Conservation (phyloP, 495 filamentous ascomycete genomes). For the Neurospora discreta region DNA sequence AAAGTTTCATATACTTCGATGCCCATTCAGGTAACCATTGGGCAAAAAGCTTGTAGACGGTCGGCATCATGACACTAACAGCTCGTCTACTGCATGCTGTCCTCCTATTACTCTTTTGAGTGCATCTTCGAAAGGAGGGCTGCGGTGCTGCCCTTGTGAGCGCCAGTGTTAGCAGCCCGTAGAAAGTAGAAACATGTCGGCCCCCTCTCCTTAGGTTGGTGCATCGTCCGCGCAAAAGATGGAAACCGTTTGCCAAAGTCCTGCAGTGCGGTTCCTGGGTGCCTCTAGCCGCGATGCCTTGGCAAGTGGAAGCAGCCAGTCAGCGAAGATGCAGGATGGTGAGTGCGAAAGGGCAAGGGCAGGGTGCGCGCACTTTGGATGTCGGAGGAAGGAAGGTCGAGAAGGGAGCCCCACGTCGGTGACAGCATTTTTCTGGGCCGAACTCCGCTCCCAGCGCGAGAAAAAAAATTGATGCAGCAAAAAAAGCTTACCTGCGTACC, state of each 20-base stretch:
- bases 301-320: background rate
- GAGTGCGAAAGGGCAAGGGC: background rate
- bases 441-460: background rate
- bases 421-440: background rate
- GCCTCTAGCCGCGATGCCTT: background rate
- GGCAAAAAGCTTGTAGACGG: background rate
- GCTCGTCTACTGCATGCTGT: background rate
- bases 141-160: background rate
- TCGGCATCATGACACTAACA: background rate
- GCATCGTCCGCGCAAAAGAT: background rate
- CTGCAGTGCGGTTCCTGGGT: background rate
- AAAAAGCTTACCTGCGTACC: background rate
- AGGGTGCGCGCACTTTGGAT: background rate
- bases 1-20: background rate
- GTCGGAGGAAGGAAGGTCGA: background rate
- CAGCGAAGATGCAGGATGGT: background rate
- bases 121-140: background rate
- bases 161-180: background rate
- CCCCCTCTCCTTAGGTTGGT: background rate
- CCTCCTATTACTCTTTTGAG: background rate
- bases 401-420: background rate
- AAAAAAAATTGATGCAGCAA: background rate
- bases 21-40: background rate
- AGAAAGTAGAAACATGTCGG: background rate
- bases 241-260: background rate